Evolutionary conservation across 768 basidiomycete genomes (phyloP).

Genomic region (Mycena alexandri): DNA sequence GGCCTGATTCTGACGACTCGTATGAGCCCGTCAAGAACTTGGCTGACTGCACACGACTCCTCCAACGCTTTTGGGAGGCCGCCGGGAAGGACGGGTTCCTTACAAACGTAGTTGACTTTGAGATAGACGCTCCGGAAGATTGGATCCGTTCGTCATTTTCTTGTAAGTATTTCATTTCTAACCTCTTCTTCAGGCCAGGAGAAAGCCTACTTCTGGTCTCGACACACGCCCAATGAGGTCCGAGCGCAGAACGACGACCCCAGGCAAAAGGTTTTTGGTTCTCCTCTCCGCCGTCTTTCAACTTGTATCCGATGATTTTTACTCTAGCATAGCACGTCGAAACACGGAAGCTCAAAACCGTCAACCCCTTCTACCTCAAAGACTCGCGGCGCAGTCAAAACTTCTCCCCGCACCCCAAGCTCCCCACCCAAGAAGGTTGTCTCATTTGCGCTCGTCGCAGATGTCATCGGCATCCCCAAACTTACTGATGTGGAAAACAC

Average conservation of each 20-base stretch:
- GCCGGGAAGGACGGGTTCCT: not conserved
- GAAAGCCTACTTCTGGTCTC: not conserved
- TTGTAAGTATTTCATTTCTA: not conserved
- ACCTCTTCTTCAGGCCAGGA: not conserved
- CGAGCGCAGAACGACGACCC: slow-evolving; percentile 2
- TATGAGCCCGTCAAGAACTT: slow-evolving; percentile 3
- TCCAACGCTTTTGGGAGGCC: slow-evolving; percentile 4
- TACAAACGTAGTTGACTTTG: not conserved
- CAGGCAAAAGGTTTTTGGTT: not conserved
- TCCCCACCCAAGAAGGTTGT: slow-evolving; percentile 12
- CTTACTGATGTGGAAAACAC: slow-evolving; percentile 9
- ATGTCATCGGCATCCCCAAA: not conserved
- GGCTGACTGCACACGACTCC: not conserved
- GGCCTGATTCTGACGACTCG: too few species aligned
- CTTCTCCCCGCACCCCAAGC: not conserved
- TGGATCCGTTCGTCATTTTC: slow-evolving; percentile 22
- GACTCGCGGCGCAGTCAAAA: not conserved
- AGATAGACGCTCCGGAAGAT: not conserved
- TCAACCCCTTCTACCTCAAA: not conserved
- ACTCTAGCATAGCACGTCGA: not conserved
- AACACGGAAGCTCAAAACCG: not conserved
- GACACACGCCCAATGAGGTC: not conserved
- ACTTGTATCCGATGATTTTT: not conserved
- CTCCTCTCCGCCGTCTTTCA: not conserved
- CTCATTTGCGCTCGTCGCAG: slow-evolving; percentile 5